Conservation (phyloP, 2,329 filamentous ascomycete genomes). For the Exophiala sp. region DNA sequence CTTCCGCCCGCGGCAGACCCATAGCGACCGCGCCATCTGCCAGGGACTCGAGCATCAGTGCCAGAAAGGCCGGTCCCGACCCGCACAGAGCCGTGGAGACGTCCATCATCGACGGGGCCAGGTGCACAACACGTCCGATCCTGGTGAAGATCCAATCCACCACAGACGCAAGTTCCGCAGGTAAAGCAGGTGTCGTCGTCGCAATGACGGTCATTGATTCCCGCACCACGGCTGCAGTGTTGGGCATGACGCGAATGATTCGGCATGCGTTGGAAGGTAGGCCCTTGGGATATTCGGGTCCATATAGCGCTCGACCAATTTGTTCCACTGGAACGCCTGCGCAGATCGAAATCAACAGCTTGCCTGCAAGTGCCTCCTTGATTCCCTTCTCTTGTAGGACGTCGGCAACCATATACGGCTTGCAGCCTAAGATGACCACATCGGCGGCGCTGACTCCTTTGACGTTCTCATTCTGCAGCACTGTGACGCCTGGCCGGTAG, state of each 20-base stretch:
- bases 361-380: conserved; percentile 65
- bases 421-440: conserved; percentile 72
- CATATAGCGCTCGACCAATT: conserved; percentile 48
- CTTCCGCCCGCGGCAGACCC: conserved; percentile 54
- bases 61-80: conserved; percentile 57
- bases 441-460: conserved; percentile 61
- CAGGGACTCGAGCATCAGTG: conserved; percentile 54
- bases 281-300: conserved; percentile 46
- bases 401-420: conserved; percentile 66
- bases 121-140: conserved; percentile 34
- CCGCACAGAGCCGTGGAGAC: conserved; percentile 36
- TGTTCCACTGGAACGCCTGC: conserved; percentile 68
- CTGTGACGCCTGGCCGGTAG: conserved; percentile 53
- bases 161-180: conserved; percentile 38
- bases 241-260: conserved; percentile 76
- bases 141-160: conserved; percentile 54
- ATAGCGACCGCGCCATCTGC: conserved; percentile 59
- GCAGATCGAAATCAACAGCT: conserved; percentile 74
- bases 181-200: conserved; percentile 46
- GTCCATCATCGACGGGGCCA: conserved; percentile 28
- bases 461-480: conserved; percentile 68
- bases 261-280: conserved; percentile 36
- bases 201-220: conserved; percentile 80
- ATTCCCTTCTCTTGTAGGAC: conserved; percentile 59
- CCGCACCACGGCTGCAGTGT: conserved; percentile 70